Evolutionary conservation across 1,284 basidiomycete genomes (phyloP), one percentile per base, ranked within the genome.

Genomic region (Lentinula novae-zelandiae): DNA sequence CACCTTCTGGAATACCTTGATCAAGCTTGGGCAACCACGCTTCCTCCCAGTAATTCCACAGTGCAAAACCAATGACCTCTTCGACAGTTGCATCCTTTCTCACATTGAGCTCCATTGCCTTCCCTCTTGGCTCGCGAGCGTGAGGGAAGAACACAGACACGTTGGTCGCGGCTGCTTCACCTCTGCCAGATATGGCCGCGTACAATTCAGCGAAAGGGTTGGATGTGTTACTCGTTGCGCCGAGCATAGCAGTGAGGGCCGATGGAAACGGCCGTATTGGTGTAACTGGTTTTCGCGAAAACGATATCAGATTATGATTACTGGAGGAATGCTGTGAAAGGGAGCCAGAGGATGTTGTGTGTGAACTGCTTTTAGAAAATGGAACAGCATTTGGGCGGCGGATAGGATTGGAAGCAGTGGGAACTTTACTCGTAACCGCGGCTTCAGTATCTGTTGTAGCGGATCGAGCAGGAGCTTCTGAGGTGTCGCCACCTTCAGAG

Each of bases 41-140:
- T 66, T 93, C 89, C 69, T 98, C 95, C 86, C 93, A 93, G 68
- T 95, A 99, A 36, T 78, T 90, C 85, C 87, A 98, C 46, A 99
- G 71, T 0, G 92, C 90, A 72, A 93, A 96, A 0, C 97, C 97
- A 57, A 98, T 92, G 2, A 97, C 92, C 71, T 99, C 96, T 72
- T 99, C 97, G 15, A 98, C 89, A 0, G 89, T 92, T 0, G 95
- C 91, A 68, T 98, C 96, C 66, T 88, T 89, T 60, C 94, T 79
- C 5, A 98, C 91, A 61, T 82, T 89, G 17, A 92, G 75, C 38
- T 80, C 73, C 80, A 90, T 83, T 27, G 78, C 70, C 54, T 82
- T 80, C 2, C 82, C 83, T 31, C 67, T 74, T 0, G 92, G 91
- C 55, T 85, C 76, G 1, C 75, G 76, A 3, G 92, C 90, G 69